Base-by-base conservation (phyloP, 225 moss, liverwort and hornwort species). In the Thuidium tamariscinum region DNA sequence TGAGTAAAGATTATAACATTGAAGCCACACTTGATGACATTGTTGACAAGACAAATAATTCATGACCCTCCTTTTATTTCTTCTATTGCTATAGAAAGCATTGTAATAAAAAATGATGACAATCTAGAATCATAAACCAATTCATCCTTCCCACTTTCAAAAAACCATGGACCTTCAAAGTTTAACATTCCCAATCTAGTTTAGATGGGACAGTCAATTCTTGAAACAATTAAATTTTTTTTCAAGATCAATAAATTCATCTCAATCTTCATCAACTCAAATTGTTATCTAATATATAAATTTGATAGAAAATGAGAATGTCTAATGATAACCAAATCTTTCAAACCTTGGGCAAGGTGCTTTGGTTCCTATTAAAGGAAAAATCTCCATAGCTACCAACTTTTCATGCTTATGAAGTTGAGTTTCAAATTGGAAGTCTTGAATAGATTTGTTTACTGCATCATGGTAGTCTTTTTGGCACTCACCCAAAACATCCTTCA, bases 371-470 rank as follows among this genome's bases (percentile, higher is more conserved):
- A 26, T 84, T 42, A 92, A 84, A 72, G 96, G 95, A 67, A 97
- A 96, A 80, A 97, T 95, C 36, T 96, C 93, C 89, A 96, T 93
- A 41, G 95, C 91, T 51, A 51, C 61, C 8, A 95, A 44, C 16
- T 96, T 96, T 54, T 93, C 85, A 1, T 82, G 88, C 62, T 95
- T 89, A 20, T 92, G 86, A 65, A 82, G 84, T 10, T 88, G 84
- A 68, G 89, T 93, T 77, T 93, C 83, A 75, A 89, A 93, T 65
- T 71, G 90, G 12, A 84, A 96, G n/a, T 97, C 97, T 85, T 93
- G 87, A 86, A 97, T 92, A 2, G 91, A 92, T 85, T 95, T 93
- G n/a, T 96, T 97, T 7, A 95, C 79, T 22, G 93, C 93, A 42
- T 88, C 88, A 84, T 94, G 94, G 62, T 90, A 94, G 26, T 97